Evolutionary conservation across 495 filamentous ascomycete genomes (phyloP), one percentile per base, ranked within the genome.

Genomic region (Bathelium albidoporum): DNA sequence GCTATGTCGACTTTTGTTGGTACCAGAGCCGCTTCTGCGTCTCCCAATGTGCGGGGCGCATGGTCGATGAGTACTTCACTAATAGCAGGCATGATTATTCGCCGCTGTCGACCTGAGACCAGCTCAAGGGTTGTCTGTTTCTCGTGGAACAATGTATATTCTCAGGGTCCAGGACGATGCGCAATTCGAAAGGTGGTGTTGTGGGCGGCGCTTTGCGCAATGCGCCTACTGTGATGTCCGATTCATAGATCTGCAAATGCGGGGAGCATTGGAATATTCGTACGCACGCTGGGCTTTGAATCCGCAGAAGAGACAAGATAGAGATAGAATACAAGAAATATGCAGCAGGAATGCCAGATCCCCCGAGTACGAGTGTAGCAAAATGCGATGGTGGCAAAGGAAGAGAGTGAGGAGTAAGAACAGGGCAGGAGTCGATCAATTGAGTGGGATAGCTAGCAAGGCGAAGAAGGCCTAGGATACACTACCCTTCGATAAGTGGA

Each of bases 401-500:
- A 55, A 20, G 20, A 55, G 49, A 29, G 29, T 29, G 20, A 29
- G 20, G 49, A 14, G 29, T n/a, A 55, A 55, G 49, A 55, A 55
- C 24, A 20, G 49, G 49, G 49, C 20, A 26, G 20, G 24, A 28
- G 24, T 9, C 11, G 24, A 12, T 29, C 49, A 55, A 55, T 55
- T 55, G 20, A 55, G 24, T 55, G 49, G 49, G 20, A 55, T 55
- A 55, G 49, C 22, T 55, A 26, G 2, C 20, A 55, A n/a, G 49
- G 20, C 49, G 24, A 55, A 55, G 0, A 55, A 28, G 49, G 20
- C 7, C 49, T 9, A 55, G 49, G 49, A 55, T 55, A 22, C 5
- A 24, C 49, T 55, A 55, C 49, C 5, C 26, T 55, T 26, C 49
- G 49, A 55, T 55, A 55, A 55, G 49, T 55, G 49, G 49, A 55